Conservation (phyloP, 805 yeast genomes). For the Nakazawaea sp. region DNA sequence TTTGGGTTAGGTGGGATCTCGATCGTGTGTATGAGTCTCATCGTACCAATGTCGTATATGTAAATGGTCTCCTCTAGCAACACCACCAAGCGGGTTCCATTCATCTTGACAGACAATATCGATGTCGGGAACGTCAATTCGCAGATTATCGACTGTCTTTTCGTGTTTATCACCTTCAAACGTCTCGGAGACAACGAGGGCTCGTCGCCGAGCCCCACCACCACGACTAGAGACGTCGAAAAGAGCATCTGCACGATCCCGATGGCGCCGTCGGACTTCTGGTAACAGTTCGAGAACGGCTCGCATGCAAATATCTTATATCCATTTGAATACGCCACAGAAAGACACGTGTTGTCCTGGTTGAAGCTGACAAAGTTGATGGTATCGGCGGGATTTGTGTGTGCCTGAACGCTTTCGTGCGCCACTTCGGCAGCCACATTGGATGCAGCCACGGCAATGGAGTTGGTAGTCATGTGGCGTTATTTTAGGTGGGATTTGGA, state of each 20-base stretch:
- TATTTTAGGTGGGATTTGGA: not conserved
- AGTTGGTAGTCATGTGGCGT: slow-evolving; percentile 9
- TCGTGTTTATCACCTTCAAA: slow-evolving; percentile 77
- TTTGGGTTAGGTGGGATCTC: slow-evolving; percentile 54
- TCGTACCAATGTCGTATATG: slow-evolving; percentile 85
- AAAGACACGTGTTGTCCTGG: slow-evolving; percentile 79
- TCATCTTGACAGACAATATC: slow-evolving; percentile 69
- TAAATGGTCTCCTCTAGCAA: slow-evolving; percentile 78
- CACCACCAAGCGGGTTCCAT: slow-evolving; percentile 79
- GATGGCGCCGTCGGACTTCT: slow-evolving; percentile 46
- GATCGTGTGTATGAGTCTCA: slow-evolving; percentile 71
- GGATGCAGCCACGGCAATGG: slow-evolving; percentile 7
- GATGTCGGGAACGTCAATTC: slow-evolving; percentile 84
- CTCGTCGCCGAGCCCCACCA: slow-evolving; percentile 78
- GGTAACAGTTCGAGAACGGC: slow-evolving; percentile 70
- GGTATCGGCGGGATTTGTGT: slow-evolving; percentile 13
- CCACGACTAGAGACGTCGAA: slow-evolving; percentile 76
- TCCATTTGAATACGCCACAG: slow-evolving; percentile 60
- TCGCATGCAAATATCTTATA: slow-evolving; percentile 79
- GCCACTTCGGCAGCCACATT: slow-evolving; percentile 11
- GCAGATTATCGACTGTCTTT: slow-evolving; percentile 63
- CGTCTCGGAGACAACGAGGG: slow-evolving; percentile 75
- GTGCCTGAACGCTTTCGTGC: slow-evolving; percentile 10
- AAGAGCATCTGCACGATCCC: slow-evolving; percentile 90
- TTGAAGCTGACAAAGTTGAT: slow-evolving; percentile 64